Conservation (phyloP, 495 filamentous ascomycete genomes). For the Talaromyces stipitatus region DNA sequence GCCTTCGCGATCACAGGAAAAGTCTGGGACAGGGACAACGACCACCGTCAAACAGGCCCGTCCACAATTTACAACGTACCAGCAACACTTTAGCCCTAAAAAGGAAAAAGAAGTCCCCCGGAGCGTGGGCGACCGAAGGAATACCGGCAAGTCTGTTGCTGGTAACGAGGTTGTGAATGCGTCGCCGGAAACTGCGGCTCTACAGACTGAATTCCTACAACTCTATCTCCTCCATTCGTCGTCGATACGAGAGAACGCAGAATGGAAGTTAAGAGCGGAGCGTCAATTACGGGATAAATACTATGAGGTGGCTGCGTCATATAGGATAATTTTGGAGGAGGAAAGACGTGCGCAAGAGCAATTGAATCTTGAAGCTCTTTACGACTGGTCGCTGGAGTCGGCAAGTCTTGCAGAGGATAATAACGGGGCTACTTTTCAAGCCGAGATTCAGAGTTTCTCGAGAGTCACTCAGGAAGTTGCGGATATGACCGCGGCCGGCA, state of each 20-base stretch:
- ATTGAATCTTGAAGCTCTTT: conserved; percentile 32
- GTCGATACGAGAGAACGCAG: conserved; percentile 19
- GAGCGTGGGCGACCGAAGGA: conserved; percentile 14
- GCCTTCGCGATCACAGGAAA: conserved; percentile 7
- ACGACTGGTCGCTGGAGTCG: conserved; percentile 23
- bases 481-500: conserved; percentile 17
- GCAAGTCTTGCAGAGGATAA: conserved; percentile 23
- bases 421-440: conserved; percentile 22
- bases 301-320: conserved; percentile 26
- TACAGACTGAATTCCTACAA: conserved; percentile 69
- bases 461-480: conserved; percentile 35
- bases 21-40: conserved; percentile 11
- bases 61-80: conserved; percentile 56
- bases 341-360: conserved; percentile 32
- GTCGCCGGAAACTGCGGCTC: conserved; percentile 48
- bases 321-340: conserved; percentile 23
- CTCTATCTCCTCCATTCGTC: conserved; percentile 58
- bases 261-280: conserved; percentile 31
- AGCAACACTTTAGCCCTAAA: conserved; percentile 62
- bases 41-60: conserved; percentile 23
- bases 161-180: conserved; percentile 28
- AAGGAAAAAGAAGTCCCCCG: conserved; percentile 53
- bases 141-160: not conserved
- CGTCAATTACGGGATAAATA: conserved; percentile 29
- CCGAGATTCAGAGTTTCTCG: conserved; percentile 37